phyloP scores from a whole-genome alignment of 495 filamentous ascomycete genomes.

The Talaromyces borbonicus region DNA sequence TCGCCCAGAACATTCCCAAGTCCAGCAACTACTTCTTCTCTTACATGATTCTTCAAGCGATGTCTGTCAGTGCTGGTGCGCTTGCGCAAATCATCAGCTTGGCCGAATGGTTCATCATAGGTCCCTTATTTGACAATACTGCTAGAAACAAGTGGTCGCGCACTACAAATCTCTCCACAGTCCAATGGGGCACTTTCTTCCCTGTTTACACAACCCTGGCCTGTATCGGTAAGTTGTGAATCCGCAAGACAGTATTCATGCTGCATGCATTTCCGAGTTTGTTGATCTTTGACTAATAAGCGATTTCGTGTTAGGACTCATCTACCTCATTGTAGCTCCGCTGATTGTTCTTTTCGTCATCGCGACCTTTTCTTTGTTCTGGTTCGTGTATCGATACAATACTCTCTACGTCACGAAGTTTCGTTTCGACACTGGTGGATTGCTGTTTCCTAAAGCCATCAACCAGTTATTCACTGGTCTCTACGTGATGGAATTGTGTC shows the following conservation, averaged over 20 bases:
- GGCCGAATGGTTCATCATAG: slow-evolving; percentile 70
- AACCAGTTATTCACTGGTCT: slow-evolving; percentile 94
- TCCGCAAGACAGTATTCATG: too few relatives aligned
- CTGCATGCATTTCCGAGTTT: neutral
- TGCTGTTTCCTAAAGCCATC: slow-evolving; percentile 86
- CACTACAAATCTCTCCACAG: slow-evolving; percentile 64
- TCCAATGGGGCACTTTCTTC: slow-evolving; percentile 91
- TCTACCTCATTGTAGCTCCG: slow-evolving; percentile 85
- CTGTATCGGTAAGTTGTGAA: slow-evolving; percentile 68
- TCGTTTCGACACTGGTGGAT: slow-evolving; percentile 80
- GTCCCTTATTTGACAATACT: slow-evolving; percentile 72
- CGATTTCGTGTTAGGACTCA: slow-evolving; percentile 44
- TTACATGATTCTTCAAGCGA: slow-evolving; percentile 91
- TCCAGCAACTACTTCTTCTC: slow-evolving; percentile 97
- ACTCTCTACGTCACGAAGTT: slow-evolving; percentile 94
- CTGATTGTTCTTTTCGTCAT: slow-evolving; percentile 90
- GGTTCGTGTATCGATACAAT: slow-evolving; percentile 93
- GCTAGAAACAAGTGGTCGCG: slow-evolving; percentile 82
- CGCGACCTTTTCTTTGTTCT: slow-evolving; percentile 87
- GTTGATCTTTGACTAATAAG: slow-evolving; percentile 9
- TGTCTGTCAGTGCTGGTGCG: slow-evolving; percentile 82
- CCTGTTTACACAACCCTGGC: slow-evolving; percentile 93
- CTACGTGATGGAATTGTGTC: slow-evolving; percentile 87
- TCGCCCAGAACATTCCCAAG: slow-evolving; percentile 76
- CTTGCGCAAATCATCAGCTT: slow-evolving; percentile 75